Evolutionary conservation across 768 basidiomycete species (phyloP).

Genomic region (Rhodotorula babjevae): DNA sequence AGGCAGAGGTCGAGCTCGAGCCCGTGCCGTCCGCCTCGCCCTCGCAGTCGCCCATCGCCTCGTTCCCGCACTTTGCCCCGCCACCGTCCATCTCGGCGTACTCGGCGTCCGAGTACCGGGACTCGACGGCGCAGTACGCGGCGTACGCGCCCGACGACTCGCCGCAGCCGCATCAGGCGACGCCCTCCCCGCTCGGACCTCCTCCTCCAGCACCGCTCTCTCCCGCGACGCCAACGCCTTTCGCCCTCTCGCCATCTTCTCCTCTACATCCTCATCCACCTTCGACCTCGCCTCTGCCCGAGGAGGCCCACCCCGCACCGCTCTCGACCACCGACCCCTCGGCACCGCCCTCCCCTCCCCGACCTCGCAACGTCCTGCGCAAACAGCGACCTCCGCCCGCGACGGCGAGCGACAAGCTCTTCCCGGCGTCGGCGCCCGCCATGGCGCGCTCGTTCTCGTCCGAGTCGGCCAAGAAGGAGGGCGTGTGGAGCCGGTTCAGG

Average conservation of each 20-base stretch:
- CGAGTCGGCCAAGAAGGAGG: neutral
- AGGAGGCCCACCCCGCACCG: no score
- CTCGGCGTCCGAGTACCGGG: neutral
- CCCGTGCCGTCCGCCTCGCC: neutral
- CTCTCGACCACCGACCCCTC: neutral
- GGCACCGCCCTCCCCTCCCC: neutral
- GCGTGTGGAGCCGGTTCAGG: slow-evolving; percentile 11
- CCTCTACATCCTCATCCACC: neutral
- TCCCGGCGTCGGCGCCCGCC: neutral
- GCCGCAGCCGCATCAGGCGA: neutral
- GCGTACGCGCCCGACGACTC: neutral
- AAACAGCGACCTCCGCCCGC: slow-evolving; percentile 12
- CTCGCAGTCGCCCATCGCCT: neutral
- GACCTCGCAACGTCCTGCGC: slow-evolving; percentile 25
- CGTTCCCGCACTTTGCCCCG: neutral
- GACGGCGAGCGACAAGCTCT: neutral
- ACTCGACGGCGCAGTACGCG: neutral
- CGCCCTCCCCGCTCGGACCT: neutral
- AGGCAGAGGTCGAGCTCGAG: neutral
- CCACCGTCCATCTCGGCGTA: slow-evolving; percentile 2
- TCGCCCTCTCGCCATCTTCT: neutral
- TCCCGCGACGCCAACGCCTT: neutral
- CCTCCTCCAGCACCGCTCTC: neutral
- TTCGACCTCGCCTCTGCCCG: neutral
- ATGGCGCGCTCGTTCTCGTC: slow-evolving; percentile 14